Conservation (phyloP, 2,329 filamentous ascomycete genomes). For the Catunica adiposa region DNA sequence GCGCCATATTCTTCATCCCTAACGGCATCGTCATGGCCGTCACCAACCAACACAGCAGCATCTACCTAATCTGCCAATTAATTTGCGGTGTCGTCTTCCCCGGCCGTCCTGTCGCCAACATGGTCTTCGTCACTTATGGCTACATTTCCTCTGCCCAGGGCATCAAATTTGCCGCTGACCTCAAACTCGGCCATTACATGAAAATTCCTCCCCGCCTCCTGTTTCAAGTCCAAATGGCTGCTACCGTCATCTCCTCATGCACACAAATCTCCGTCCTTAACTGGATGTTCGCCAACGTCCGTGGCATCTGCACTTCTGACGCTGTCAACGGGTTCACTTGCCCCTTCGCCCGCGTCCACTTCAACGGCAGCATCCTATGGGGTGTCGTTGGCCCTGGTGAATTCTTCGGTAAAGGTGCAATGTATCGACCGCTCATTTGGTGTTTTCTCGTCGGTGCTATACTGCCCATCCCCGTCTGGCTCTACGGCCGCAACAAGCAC, state of each 20-base stretch:
- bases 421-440: constrained; percentile 65
- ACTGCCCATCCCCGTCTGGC: constrained; percentile 58
- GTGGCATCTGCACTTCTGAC: constrained; percentile 57
- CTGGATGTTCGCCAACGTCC: constrained; percentile 74
- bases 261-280: constrained; percentile 75
- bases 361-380: constrained; percentile 82
- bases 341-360: constrained; percentile 73
- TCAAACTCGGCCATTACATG: constrained; percentile 81
- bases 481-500: constrained; percentile 44
- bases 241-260: constrained; percentile 58
- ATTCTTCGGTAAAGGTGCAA: constrained; percentile 62
- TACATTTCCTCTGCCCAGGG: constrained; percentile 82
- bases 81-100: constrained; percentile 71
- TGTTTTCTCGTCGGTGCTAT: constrained; percentile 64
- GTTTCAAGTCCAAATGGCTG: constrained; percentile 62
- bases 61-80: constrained; percentile 74
- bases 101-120: constrained; percentile 73
- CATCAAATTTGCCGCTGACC: constrained; percentile 73
- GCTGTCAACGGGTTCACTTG: constrained; percentile 83
- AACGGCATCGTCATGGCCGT: constrained; percentile 89
- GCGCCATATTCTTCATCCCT: constrained; percentile 69
- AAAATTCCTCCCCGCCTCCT: constrained; percentile 68
- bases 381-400: constrained; percentile 68
- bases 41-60: constrained; percentile 75
- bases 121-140: constrained; percentile 85